Evolutionary conservation across 306 rosid species (phyloP), one percentile per base, ranked within the genome.

Genomic region (Corylus avellana): DNA sequence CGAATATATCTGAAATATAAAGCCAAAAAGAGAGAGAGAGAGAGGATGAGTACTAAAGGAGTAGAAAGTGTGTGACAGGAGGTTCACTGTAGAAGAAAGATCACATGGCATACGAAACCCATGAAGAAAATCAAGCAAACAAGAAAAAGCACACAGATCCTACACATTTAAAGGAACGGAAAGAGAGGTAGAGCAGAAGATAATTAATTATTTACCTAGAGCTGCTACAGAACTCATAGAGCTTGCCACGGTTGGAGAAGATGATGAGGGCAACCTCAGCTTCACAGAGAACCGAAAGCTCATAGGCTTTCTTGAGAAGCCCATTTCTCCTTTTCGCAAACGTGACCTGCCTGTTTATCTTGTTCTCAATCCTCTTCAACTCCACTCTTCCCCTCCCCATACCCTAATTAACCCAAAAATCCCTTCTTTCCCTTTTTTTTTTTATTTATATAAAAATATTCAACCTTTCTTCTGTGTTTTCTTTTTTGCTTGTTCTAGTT

Each of bases 361-460:
- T 93, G 90, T 93, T 93, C 93, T 93, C 97, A 87, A 91, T 93
- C 85, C 98, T 93, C 89, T 90, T 93, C 86, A 93, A 77, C 86
- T 93, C 98, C 48, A 93, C 98, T 85, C 98, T 90, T 89, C 97
- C 97, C 74, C 98, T 93, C 51, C 98, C 98, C 98, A 93, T 86
- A 16, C 83, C 67, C 72, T 70, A 80, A 54, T 77, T 72, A 72
- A 39, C 58, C 76, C 48, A 37, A 70, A 53, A 4, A 39, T 4
- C 44, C 76, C 58, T 22, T 78, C 86, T 75, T 76, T 67, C 14
- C 78, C 49, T 37, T 46, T 55, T 46, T 55, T 22, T 67, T 68
- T 25, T 50, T 35, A 13, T 16, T 10, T 44, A 39, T 68, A 68
- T 42, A 35, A 14, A 39, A 8, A 5, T 8, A 39, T 9, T 1